Evolutionary conservation across 1,139 yeast species (phyloP).

Genomic region (Sugiyamaella neomexicana): DNA sequence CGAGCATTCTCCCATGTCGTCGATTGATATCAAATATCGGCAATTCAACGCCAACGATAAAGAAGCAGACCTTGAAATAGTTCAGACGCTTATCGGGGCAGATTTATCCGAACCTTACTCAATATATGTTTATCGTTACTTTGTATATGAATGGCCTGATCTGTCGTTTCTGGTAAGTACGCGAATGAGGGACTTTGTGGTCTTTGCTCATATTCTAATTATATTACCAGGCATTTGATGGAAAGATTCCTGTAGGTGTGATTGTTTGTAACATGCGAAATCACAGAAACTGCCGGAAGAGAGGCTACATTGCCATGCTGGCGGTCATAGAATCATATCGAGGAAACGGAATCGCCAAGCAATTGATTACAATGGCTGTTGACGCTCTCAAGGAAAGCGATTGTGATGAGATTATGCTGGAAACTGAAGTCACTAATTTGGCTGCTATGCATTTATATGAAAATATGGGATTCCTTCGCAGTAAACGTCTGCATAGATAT

Average conservation of each 20-base stretch:
- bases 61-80: constrained; percentile 36
- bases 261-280: constrained; percentile 81
- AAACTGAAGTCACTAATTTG: constrained; percentile 80
- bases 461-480: constrained; percentile 79
- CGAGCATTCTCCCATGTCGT: not conserved
- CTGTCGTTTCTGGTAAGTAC: constrained; percentile 51
- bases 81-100: constrained; percentile 52
- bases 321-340: constrained; percentile 74
- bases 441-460: constrained; percentile 82
- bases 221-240: constrained; percentile 31
- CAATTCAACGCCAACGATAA: constrained; percentile 37
- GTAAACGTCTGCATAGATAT: constrained; percentile 80
- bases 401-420: constrained; percentile 87
- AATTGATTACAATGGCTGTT: constrained; percentile 62
- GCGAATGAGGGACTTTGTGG: not conserved
- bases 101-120: constrained; percentile 76
- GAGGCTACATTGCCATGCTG: constrained; percentile 96
- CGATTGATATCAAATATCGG: constrained; percentile 29
- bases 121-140: constrained; percentile 66
- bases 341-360: constrained; percentile 79
- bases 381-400: constrained; percentile 59
- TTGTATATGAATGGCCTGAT: constrained; percentile 69
- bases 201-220: not conserved
- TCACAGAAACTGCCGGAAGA: constrained; percentile 61
- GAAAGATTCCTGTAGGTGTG: constrained; percentile 60